phyloP scores from a whole-genome alignment of 2,329 filamentous ascomycete species.

The Fusarium secorum region DNA sequence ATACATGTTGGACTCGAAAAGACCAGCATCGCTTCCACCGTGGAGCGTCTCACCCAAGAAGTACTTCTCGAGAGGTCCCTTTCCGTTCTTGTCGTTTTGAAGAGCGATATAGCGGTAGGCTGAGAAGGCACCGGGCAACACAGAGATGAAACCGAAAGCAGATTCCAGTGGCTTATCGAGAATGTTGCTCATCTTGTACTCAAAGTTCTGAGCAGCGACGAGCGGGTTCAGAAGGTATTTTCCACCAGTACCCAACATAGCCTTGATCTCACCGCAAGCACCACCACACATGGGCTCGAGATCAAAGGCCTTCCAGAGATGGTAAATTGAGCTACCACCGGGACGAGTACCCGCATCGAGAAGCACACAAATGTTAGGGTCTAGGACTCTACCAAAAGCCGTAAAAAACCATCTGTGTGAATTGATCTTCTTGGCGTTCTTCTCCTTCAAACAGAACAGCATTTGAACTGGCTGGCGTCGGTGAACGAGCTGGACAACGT shows the following conservation, averaged over 20 bases:
- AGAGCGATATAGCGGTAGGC: constrained; percentile 94
- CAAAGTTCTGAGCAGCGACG: constrained; percentile 96
- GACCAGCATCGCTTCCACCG: constrained; percentile 86
- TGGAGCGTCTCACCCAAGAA: constrained; percentile 98
- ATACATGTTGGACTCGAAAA: constrained; percentile 99
- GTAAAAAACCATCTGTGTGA: constrained; percentile 99
- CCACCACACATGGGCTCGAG: constrained; percentile 97
- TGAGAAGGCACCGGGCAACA: constrained; percentile 97
- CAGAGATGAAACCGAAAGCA: constrained; percentile 96
- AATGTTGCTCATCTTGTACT: constrained; percentile 99
- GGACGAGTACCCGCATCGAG: constrained; percentile 96
- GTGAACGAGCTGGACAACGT: constrained; percentile 82
- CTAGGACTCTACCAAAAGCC: constrained; percentile 88
- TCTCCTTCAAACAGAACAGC: constrained; percentile 98
- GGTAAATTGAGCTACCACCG: constrained; percentile 93
- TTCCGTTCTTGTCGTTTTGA: constrained; percentile 94
- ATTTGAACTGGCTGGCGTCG: constrained; percentile 93
- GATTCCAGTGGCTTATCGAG: constrained; percentile 97
- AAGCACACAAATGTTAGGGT: constrained; percentile 96
- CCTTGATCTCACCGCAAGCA: constrained; percentile 98
- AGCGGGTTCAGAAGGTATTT: constrained; percentile 92
- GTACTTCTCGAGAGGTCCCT: constrained; percentile 94
- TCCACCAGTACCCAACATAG: constrained; percentile 86
- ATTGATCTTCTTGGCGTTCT: constrained; percentile 99
- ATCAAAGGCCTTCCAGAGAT: constrained; percentile 98